Evolutionary conservation across 2,329 filamentous ascomycete species (phyloP).

Genomic region (Onygenales sp.): DNA sequence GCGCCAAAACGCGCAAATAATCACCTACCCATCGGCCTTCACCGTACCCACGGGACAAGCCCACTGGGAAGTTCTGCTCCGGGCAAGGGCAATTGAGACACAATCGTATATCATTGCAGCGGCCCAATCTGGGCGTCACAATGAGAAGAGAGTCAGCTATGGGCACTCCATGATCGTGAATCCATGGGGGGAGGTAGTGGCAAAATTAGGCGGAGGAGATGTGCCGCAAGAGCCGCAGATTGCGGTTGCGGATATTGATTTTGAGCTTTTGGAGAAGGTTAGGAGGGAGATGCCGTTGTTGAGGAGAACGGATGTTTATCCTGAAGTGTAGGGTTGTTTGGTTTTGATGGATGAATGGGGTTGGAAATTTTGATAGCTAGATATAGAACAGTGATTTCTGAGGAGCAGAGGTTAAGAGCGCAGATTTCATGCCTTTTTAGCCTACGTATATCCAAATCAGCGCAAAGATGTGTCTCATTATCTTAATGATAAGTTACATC

Average conservation of each 20-base stretch:
- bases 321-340: constrained; percentile 26
- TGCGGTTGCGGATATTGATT: constrained; percentile 45
- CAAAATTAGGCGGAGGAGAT: constrained; percentile 44
- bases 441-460: not conserved
- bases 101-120: constrained; percentile 81
- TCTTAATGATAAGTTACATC: not conserved
- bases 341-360: not conserved
- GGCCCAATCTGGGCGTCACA: constrained; percentile 69
- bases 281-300: constrained; percentile 48
- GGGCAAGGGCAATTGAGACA: constrained; percentile 77
- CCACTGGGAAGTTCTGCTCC: constrained; percentile 75
- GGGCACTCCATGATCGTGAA: constrained; percentile 78
- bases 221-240: constrained; percentile 37
- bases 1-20: constrained; percentile 58
- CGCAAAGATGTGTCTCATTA: not conserved
- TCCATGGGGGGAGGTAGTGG: constrained; percentile 72
- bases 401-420: not conserved
- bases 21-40: constrained; percentile 85
- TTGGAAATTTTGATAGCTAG: not conserved
- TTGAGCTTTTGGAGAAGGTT: constrained; percentile 42
- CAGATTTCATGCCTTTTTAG: not conserved
- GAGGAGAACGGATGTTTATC: constrained; percentile 44
- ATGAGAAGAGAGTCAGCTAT: constrained; percentile 69
- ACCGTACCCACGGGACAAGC: constrained; percentile 74
- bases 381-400: not conserved